Evolutionary conservation across 2,329 filamentous ascomycete genomes (phyloP).

Genomic region (Aspergillus transmontanensis): DNA sequence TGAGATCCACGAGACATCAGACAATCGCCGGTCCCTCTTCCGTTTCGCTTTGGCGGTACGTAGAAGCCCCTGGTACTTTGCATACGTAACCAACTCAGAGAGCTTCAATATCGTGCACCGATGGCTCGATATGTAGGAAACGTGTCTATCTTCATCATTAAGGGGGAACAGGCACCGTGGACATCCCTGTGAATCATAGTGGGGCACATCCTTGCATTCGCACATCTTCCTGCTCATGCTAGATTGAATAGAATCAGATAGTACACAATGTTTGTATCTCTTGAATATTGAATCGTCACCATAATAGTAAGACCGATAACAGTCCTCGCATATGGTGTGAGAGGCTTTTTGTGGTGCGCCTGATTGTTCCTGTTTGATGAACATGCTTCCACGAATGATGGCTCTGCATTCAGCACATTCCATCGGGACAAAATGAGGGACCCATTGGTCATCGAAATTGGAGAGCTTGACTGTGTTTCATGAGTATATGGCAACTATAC

Average conservation of each 20-base stretch:
- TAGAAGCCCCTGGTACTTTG: slow-evolving; percentile 9
- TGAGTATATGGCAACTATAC: slow-evolving; percentile 4
- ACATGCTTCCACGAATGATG: slow-evolving; percentile 31
- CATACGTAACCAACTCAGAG: background rate
- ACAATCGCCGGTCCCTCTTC: background rate
- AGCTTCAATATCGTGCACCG: background rate
- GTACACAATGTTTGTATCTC: slow-evolving; percentile 40
- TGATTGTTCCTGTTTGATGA: slow-evolving; percentile 12
- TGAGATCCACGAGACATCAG: background rate
- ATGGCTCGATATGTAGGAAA: background rate
- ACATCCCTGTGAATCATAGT: background rate
- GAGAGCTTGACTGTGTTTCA: background rate
- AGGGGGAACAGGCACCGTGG: slow-evolving; percentile 3
- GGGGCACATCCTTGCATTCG: slow-evolving; percentile 1
- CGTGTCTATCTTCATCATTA: background rate
- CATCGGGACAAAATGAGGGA: slow-evolving; percentile 15
- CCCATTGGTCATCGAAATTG: background rate
- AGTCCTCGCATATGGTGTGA: slow-evolving; percentile 34
- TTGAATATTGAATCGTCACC: slow-evolving; percentile 32
- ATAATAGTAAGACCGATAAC: slow-evolving; percentile 34
- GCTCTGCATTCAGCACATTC: slow-evolving; percentile 18
- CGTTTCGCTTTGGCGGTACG: background rate
- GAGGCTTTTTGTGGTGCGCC: background rate
- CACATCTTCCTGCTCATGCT: slow-evolving; percentile 26
- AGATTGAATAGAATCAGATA: slow-evolving; percentile 25